Conservation (phyloP, 2,329 filamentous ascomycete genomes). For the Fusarium lateritium region DNA sequence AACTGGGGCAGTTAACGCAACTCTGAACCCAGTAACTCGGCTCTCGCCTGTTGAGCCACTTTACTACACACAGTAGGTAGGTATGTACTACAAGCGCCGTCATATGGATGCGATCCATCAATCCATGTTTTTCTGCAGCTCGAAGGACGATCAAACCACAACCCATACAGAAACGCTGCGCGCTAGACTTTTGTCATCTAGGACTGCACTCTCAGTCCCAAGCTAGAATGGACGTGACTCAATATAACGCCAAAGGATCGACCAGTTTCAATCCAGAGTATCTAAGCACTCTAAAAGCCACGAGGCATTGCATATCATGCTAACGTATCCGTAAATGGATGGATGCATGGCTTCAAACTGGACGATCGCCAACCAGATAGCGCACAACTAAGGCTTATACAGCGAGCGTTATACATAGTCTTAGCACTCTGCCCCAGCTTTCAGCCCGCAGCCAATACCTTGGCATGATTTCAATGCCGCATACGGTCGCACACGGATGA, state of each 20-base stretch:
- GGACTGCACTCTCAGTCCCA: background rate
- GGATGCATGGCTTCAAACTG: background rate
- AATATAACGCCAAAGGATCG: background rate
- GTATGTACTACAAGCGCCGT: background rate
- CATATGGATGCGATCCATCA: background rate
- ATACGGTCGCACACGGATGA: background rate
- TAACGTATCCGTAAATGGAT: background rate
- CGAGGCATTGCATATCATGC: background rate
- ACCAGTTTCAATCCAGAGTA: background rate
- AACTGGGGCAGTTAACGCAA: constrained; percentile 8
- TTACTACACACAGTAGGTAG: constrained; percentile 6
- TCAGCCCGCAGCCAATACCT: too few species aligned
- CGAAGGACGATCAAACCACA: background rate
- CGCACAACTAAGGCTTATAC: background rate
- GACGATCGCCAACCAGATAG: background rate
- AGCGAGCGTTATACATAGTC: background rate
- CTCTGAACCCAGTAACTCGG: constrained; percentile 10
- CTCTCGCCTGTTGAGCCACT: constrained; percentile 8
- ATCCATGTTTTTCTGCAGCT: background rate
- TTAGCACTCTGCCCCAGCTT: background rate
- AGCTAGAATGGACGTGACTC: background rate
- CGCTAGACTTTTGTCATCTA: background rate
- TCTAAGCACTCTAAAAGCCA: background rate
- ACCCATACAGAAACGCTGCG: background rate
- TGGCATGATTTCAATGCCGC: too few species aligned